Evolutionary conservation across 1,284 basidiomycete genomes (phyloP), one percentile per base, ranked within the genome.

Genomic region (Sanghuangporus weigelae): DNA sequence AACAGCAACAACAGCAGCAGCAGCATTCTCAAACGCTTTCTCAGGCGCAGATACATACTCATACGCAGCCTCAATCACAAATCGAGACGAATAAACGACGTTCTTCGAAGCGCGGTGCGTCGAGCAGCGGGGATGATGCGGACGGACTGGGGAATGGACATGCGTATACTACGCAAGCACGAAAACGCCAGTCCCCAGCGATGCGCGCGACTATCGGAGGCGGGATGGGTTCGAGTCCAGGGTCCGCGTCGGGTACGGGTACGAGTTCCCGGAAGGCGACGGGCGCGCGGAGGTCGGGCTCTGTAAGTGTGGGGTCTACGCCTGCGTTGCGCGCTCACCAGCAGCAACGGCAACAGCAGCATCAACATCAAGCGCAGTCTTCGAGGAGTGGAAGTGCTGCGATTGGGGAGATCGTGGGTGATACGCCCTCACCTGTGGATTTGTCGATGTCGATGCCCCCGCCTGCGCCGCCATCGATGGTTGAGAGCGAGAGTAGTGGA

Each of bases 351-450:
- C 44, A 46, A 46, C 16, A 16, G 16, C 44, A 46, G 2, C 44
- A 2, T 2, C 44, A 46, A n/a, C 44, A 46, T 16, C 44, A 19
- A 31, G 3, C 26, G 3, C 26, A 31, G 26, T 31, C 26, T 2
- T 72, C 23, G 69, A 74, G 35, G 65, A 73, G 72, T 36, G 66
- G 66, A 51, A 70, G 67, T n/a, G 69, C 68, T n/a, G 71, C 65
- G n/a, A 62, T 61, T 21, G 78, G 80, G 51, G 82, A 88, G 70
- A 65, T 74, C 36, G 71, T 78, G 23, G 79, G 80, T 51, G 82
- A 89, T 71, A 89, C 88, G 0, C 90, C 92, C 0, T 92, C 90
- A 1, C 92, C 92, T 0, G 90, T 94, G 1, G 92, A 95, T 73
- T 73, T 92, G 19, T 84, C 88, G 7, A 90, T 92, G 89, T 84